Evolutionary conservation across 1,139 yeast species (phyloP).

Genomic region (Entelexis paramagnoliae): DNA sequence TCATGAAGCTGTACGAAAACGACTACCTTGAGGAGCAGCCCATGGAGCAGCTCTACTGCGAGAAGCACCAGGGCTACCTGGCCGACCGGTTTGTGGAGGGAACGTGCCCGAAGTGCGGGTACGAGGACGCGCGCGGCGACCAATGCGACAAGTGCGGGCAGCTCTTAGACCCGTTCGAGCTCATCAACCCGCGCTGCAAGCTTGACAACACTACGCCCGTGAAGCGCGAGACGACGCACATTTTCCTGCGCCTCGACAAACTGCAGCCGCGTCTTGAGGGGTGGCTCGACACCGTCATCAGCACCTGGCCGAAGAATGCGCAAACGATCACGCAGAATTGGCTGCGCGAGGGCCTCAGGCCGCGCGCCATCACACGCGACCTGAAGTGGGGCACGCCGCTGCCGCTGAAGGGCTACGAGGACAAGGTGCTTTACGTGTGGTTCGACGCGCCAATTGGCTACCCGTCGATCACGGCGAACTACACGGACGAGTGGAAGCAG

Average conservation of each 20-base stretch:
- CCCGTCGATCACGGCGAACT: constrained; percentile 89
- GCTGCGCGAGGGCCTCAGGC: constrained; percentile 86
- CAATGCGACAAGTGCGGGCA: constrained; percentile 97
- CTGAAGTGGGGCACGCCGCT: constrained; percentile 98
- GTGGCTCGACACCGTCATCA: constrained; percentile 67
- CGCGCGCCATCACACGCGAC: constrained; percentile 96
- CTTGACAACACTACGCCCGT: constrained; percentile 74
- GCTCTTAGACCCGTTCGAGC: constrained; percentile 81
- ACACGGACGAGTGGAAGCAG: constrained; percentile 67
- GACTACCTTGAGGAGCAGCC: constrained; percentile 76
- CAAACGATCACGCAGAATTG: constrained; percentile 80
- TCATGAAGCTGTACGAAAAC: constrained; percentile 59
- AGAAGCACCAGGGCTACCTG: constrained; percentile 74
- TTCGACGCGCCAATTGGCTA: constrained; percentile 97
- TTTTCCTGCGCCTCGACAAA: constrained; percentile 72
- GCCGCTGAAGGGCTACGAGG: constrained; percentile 64
- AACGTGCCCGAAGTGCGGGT: constrained; percentile 86
- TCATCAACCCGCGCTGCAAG: constrained; percentile 91
- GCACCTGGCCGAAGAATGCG: constrained; percentile 88
- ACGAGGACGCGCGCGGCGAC: constrained; percentile 97
- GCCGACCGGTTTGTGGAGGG: constrained; percentile 98
- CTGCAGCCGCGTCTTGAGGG: constrained; percentile 60
- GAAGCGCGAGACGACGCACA: constrained; percentile 71
- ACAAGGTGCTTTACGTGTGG: constrained; percentile 95
- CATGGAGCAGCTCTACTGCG: constrained; percentile 84